Percentiles rank a stretch among this genome's conserved stretches.
These are phyloP conservation scores for Suillus subluteus DNA, from an alignment of 768 basidiomycete genomes.

Conservation along the genomic window DNA sequence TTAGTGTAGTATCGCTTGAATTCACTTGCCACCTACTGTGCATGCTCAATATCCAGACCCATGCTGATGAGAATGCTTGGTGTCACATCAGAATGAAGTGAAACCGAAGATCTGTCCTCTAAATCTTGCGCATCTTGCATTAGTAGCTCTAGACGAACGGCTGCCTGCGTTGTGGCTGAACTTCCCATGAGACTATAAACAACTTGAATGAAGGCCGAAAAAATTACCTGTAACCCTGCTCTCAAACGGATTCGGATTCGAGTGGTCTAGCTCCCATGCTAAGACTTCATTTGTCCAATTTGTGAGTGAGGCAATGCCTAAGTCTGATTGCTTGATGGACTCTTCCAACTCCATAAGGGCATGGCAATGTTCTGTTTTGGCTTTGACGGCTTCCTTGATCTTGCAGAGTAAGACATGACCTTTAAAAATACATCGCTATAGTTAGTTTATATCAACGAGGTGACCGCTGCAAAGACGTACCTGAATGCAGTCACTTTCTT, in stretches of 20 bases:
- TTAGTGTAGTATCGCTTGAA: not conserved
- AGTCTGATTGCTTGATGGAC: conserved; percentile 1
- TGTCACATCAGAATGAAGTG: conserved; percentile 12
- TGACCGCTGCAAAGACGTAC: conserved; percentile 20
- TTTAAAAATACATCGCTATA: not conserved
- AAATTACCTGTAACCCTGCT: conserved; percentile 13
- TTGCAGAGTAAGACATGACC: not conserved
- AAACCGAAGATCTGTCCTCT: not conserved
- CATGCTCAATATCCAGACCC: conserved; percentile 38
- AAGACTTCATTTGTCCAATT: conserved; percentile 25
- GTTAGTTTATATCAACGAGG: not conserved
- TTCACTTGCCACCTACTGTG: conserved; percentile 31
- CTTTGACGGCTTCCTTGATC: conserved; percentile 6
- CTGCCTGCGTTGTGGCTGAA: conserved; percentile 17
- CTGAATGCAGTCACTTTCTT: conserved; percentile 31
- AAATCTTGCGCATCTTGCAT: conserved; percentile 25
- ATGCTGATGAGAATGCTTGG: conserved; percentile 31
- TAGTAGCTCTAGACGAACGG: conserved; percentile 25
- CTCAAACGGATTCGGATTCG: conserved; percentile 25
- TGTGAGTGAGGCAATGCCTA: not conserved
- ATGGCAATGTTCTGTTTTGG: conserved; percentile 1
- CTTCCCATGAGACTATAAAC: not conserved
- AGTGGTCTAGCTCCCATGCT: conserved; percentile 28
- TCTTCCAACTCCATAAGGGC: conserved; percentile 2
- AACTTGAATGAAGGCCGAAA: conserved; percentile 5